phyloP scores from a whole-genome alignment of 352 stramenopile species.

The Globisporangium echinulatum region DNA sequence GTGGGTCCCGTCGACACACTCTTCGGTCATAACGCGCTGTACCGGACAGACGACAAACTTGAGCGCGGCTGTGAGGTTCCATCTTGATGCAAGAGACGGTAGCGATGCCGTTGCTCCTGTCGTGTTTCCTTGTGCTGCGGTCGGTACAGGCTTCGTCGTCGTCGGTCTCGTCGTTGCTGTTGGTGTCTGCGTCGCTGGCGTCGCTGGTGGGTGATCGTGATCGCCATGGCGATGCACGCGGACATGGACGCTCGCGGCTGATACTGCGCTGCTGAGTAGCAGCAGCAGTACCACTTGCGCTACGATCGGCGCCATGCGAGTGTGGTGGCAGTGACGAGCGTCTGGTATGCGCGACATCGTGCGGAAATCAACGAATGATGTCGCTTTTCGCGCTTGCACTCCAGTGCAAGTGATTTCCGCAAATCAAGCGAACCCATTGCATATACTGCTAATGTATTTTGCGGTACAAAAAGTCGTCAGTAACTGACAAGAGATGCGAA shows the following conservation, averaged over 20 bases:
- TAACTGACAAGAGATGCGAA: too few species aligned
- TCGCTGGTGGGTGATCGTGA: neutral
- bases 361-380: neutral
- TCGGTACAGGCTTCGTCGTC: neutral
- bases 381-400: neutral
- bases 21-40: neutral
- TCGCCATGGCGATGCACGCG: constrained; percentile 1
- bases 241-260: neutral
- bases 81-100: too few species aligned
- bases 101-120: neutral
- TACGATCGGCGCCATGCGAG: neutral
- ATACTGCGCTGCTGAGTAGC: neutral
- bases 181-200: neutral
- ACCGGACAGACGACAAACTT: neutral
- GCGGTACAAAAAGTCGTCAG: too few species aligned
- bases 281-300: neutral
- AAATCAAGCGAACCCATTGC: neutral
- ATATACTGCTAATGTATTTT: neutral
- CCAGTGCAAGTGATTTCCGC: too few species aligned
- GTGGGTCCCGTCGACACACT: neutral
- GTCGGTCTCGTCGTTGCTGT: neutral
- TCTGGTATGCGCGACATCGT: neutral
- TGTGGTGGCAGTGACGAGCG: neutral
- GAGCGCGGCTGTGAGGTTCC: neutral
- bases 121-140: neutral